These are phyloP conservation scores for Cryphonectria radicalis DNA, from an alignment of 2,329 filamentous ascomycete genomes.

Conservation along the genomic window DNA sequence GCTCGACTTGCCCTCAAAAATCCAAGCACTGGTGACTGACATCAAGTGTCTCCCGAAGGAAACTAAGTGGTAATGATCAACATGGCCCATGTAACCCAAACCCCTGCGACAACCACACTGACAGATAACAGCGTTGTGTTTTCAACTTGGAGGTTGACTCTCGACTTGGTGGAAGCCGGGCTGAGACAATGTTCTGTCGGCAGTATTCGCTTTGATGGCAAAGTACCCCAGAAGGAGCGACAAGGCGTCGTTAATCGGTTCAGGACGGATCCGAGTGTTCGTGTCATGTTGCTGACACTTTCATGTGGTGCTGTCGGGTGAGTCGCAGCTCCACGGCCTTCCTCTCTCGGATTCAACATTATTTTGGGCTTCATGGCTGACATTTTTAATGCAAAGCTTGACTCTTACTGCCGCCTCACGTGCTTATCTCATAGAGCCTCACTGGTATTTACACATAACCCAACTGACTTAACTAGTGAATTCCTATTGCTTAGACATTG, in stretches of 20 bases:
- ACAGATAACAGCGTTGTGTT: conserved; percentile 50
- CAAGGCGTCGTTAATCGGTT: conserved; percentile 47
- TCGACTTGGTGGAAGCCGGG: conserved; percentile 49
- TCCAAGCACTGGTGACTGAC: conserved; percentile 40
- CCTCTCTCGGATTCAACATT: background rate
- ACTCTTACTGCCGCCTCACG: conserved; percentile 52
- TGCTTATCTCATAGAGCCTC: conserved; percentile 55
- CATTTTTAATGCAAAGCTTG: conserved; percentile 38
- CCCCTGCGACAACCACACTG: background rate
- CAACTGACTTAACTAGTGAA: background rate
- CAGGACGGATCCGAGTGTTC: conserved; percentile 40
- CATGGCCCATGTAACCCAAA: background rate
- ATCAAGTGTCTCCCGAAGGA: conserved; percentile 33
- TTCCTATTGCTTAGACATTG: background rate
- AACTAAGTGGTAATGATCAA: background rate
- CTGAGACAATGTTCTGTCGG: conserved; percentile 42
- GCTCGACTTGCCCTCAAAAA: conserved; percentile 38
- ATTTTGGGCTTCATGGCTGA: background rate
- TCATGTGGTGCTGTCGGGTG: conserved; percentile 58
- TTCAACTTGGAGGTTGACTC: conserved; percentile 53
- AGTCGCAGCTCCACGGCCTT: conserved; percentile 25
- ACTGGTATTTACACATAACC: conserved; percentile 40
- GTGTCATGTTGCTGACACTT: conserved; percentile 53
- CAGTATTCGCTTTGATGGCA: conserved; percentile 52
- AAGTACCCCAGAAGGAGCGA: conserved; percentile 47